A percentile compares a stretch with the other conserved stretches of the same genome.
Evolutionary conservation across 1,284 basidiomycete species (phyloP).

Genomic region (Heterobasidion irregulare): DNA sequence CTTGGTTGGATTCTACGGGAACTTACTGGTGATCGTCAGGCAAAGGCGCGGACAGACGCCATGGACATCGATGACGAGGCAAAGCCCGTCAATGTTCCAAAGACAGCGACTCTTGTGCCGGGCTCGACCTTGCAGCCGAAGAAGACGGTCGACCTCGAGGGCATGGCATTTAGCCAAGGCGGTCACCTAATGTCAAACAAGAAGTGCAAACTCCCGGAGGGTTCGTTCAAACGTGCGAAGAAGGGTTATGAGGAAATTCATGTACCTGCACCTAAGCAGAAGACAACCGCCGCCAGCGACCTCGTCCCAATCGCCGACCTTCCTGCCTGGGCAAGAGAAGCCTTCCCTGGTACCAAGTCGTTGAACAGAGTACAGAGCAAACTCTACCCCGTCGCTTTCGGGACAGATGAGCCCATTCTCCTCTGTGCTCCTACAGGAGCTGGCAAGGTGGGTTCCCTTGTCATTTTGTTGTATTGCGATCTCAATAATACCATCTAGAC

Average conservation of each 20-base stretch:
- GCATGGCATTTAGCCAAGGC: constrained; percentile 93
- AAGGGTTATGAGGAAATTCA: constrained; percentile 99
- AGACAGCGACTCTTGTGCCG: constrained; percentile 84
- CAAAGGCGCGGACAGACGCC: constrained; percentile 43
- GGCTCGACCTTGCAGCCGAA: constrained; percentile 87
- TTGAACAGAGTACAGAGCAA: constrained; percentile 95
- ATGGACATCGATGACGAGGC: constrained; percentile 73
- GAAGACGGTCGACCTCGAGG: constrained; percentile 83
- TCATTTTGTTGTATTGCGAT: constrained; percentile 2
- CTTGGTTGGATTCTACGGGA: constrained; percentile 94
- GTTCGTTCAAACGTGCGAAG: constrained; percentile 93
- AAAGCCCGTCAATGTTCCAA: constrained; percentile 52
- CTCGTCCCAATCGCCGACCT: constrained; percentile 70
- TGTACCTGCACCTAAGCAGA: constrained; percentile 88
- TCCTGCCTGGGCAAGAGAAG: constrained; percentile 83
- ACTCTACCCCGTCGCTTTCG: constrained; percentile 89
- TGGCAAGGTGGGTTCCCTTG: constrained; percentile 68
- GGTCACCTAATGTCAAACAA: constrained; percentile 98
- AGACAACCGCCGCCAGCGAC: constrained; percentile 60
- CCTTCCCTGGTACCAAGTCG: constrained; percentile 72
- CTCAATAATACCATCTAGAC: constrained; percentile 46
- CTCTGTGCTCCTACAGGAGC: constrained; percentile 98
- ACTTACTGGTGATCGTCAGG: constrained; percentile 69
- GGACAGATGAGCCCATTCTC: constrained; percentile 89
- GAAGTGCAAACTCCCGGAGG: constrained; percentile 95